Percentiles rank a stretch among this genome's conserved stretches.
Conservation (phyloP, 2,329 filamentous ascomycete species). For the Teratosphaeria zuluensis region DNA sequence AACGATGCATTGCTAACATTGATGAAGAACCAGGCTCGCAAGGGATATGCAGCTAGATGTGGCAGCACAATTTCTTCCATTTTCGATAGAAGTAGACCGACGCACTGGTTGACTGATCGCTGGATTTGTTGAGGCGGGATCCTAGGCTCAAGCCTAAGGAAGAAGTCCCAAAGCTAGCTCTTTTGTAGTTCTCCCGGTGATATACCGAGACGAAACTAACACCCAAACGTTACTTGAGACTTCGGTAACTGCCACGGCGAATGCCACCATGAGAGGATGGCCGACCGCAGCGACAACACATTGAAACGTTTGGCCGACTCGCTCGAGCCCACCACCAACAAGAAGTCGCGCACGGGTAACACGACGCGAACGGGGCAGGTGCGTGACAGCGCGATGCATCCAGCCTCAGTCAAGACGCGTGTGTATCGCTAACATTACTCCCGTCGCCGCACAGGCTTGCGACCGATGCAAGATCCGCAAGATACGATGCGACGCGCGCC, state of each 20-base stretch:
- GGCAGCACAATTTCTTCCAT: conserved; percentile 64
- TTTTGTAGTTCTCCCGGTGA: neutral
- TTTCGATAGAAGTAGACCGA: neutral
- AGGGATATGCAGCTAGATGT: conserved; percentile 58
- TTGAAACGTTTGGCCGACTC: neutral
- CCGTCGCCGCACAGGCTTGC: conserved; percentile 55
- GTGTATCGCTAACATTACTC: neutral
- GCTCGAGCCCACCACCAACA: neutral
- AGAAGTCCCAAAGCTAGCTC: neutral
- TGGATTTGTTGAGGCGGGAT: neutral
- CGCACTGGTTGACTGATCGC: neutral
- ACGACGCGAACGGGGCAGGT: neutral
- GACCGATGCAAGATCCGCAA: conserved; percentile 86
- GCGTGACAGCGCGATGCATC: neutral
- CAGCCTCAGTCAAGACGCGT: neutral
- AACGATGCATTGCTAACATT: conserved; percentile 68
- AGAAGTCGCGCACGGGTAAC: neutral
- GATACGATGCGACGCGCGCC: conserved; percentile 74
- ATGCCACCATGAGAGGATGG: neutral
- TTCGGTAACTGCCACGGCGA: neutral
- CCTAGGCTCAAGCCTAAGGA: neutral
- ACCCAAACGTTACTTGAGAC: neutral
- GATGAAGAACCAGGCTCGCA: conserved; percentile 67
- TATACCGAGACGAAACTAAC: neutral
- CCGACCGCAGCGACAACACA: neutral